Percentiles rank a stretch among this genome's conserved stretches.
Conservation (phyloP, 371 early-diverging fungal species). For the Mucor irregularis region DNA sequence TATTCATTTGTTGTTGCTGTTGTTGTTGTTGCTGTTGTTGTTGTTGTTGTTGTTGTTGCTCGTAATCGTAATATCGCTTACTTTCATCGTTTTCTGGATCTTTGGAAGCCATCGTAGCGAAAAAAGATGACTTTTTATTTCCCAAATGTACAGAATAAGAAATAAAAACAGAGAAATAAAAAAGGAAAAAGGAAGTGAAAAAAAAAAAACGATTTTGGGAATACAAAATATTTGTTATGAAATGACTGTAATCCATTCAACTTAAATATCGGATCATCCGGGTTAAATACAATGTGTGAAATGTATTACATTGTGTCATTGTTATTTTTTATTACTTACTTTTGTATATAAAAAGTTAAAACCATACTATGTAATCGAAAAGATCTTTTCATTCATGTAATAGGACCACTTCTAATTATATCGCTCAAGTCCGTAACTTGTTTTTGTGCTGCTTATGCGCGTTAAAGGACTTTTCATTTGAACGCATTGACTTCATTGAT, state of each 20-base stretch:
- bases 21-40: background rate
- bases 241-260: no score
- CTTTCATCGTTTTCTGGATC: background rate
- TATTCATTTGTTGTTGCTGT: background rate
- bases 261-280: conserved; percentile 7
- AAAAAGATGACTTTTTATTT: background rate
- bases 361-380: no score
- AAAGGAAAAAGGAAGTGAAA: background rate
- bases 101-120: background rate
- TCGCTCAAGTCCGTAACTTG: no score
- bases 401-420: no score
- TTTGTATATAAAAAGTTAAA: no score
- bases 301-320: background rate
- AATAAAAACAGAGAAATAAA: background rate
- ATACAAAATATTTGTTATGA: background rate
- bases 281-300: background rate
- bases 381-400: no score
- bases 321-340: no score
- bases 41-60: background rate
- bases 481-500: no score
- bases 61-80: background rate
- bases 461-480: no score
- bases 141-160: background rate
- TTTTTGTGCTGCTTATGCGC: no score
- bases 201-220: background rate